Evolutionary conservation across 805 yeast genomes (phyloP).

Genomic region (Cyberlindnera maritima): DNA sequence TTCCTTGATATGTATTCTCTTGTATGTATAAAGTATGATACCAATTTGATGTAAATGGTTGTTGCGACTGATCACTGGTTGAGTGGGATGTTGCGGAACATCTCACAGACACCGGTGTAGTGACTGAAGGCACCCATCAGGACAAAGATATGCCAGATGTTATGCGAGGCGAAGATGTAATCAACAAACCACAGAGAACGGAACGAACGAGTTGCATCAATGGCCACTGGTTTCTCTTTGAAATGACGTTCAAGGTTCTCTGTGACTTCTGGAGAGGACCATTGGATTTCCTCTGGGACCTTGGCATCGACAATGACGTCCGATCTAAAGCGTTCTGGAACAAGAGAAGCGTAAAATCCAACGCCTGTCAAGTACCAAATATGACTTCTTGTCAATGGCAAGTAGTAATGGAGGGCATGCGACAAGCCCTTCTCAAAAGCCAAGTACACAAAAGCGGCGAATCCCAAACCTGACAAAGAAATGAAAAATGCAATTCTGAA

Average conservation of each 20-base stretch:
- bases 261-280: slow-evolving; percentile 31
- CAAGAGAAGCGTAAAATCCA: slow-evolving; percentile 77
- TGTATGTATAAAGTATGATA: too few species aligned
- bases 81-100: slow-evolving; percentile 47
- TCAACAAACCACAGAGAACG: slow-evolving; percentile 82
- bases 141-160: slow-evolving; percentile 92
- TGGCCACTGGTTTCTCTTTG: slow-evolving; percentile 37
- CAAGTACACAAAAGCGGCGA: slow-evolving; percentile 57
- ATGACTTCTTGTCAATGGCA: slow-evolving; percentile 71
- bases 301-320: slow-evolving; percentile 56
- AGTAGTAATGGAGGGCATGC: slow-evolving; percentile 51
- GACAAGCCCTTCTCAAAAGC: slow-evolving; percentile 52
- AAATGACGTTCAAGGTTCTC: slow-evolving; percentile 37
- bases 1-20: too few species aligned
- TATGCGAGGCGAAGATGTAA: slow-evolving; percentile 74
- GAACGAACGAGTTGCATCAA: slow-evolving; percentile 36
- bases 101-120: slow-evolving; percentile 71
- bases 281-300: slow-evolving; percentile 35
- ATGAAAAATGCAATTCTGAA: slow-evolving; percentile 78
- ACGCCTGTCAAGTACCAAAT: slow-evolving; percentile 81
- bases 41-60: too few species aligned
- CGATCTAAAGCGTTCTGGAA: slow-evolving; percentile 85
- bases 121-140: slow-evolving; percentile 88
- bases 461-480: slow-evolving; percentile 74
- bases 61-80: too few species aligned